These are phyloP conservation scores for Lichina pygmaea DNA, from an alignment of 495 filamentous ascomycete genomes.

Conservation along the genomic window DNA sequence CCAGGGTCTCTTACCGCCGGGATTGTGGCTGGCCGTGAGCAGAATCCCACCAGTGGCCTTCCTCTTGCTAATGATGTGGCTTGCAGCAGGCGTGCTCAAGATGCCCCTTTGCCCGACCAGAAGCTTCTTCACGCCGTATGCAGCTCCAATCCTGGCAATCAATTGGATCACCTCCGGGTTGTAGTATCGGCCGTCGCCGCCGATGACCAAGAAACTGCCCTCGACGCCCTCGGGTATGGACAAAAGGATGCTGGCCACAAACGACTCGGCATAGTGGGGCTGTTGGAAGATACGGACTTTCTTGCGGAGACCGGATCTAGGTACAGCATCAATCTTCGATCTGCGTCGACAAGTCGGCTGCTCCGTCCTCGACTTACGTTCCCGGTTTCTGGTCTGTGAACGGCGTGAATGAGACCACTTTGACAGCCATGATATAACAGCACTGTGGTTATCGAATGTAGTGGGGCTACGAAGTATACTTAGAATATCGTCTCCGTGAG, in stretches of 20 bases:
- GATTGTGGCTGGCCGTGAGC: slow-evolving; percentile 92
- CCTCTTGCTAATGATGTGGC: slow-evolving; percentile 77
- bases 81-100: slow-evolving; percentile 82
- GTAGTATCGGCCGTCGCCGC: slow-evolving; percentile 90
- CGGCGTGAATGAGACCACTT: slow-evolving; percentile 48
- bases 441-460: no score
- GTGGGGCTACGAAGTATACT: no score
- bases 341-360: background rate
- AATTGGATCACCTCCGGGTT: slow-evolving; percentile 88
- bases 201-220: slow-evolving; percentile 79
- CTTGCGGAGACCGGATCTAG: slow-evolving; percentile 86
- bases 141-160: slow-evolving; percentile 89
- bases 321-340: background rate
- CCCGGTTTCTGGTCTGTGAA: slow-evolving; percentile 95
- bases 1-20: slow-evolving; percentile 41
- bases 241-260: slow-evolving; percentile 74
- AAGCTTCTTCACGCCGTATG: slow-evolving; percentile 97
- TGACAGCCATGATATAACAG: slow-evolving; percentile 31
- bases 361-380: slow-evolving; percentile 41
- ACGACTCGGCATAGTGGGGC: slow-evolving; percentile 83
- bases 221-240: slow-evolving; percentile 88
- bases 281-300: slow-evolving; percentile 97
- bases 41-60: slow-evolving; percentile 91
- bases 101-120: slow-evolving; percentile 89
- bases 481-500: no score